Evolutionary conservation across 2,329 filamentous ascomycete species (phyloP).

Genomic region (Trichoderma endophyticum): DNA sequence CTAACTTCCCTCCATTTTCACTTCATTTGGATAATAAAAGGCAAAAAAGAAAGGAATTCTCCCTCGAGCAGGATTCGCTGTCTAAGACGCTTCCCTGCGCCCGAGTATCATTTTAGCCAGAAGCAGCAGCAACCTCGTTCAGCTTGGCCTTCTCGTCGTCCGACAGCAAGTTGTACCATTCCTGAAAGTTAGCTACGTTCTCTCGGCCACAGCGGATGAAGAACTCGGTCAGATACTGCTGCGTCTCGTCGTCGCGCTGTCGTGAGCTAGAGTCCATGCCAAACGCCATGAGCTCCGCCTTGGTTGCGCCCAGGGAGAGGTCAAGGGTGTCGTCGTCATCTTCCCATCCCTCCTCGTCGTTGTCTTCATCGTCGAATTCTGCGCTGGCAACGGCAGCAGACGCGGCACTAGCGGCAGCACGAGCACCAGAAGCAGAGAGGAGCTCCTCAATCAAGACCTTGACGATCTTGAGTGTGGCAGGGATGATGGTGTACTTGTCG

Average conservation of each 20-base stretch:
- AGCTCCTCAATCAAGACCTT: slow-evolving; percentile 95
- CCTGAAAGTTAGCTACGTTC: slow-evolving; percentile 53
- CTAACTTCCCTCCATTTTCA: neutral
- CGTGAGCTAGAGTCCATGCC: slow-evolving; percentile 59
- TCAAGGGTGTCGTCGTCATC: slow-evolving; percentile 76
- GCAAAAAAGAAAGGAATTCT: too few relatives aligned
- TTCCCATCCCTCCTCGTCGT: slow-evolving; percentile 83
- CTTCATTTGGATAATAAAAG: neutral
- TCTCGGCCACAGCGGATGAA: slow-evolving; percentile 62
- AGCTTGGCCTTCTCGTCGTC: slow-evolving; percentile 56
- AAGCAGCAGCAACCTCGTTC: slow-evolving; percentile 46
- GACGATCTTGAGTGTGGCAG: slow-evolving; percentile 88
- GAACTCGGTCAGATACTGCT: slow-evolving; percentile 78
- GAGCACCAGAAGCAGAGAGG: slow-evolving; percentile 69
- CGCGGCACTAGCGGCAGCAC: slow-evolving; percentile 58
- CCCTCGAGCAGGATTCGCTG: too few relatives aligned
- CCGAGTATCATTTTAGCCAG: slow-evolving; percentile 28
- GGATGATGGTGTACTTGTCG: slow-evolving; percentile 82
- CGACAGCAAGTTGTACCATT: slow-evolving; percentile 55
- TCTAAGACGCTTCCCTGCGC: neutral
- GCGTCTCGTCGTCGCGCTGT: slow-evolving; percentile 84
- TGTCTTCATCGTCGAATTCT: slow-evolving; percentile 61
- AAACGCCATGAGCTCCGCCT: slow-evolving; percentile 77
- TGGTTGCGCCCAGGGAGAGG: slow-evolving; percentile 65
- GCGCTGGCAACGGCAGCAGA: slow-evolving; percentile 61